Conservation (phyloP, 179 eudicot genomes). For the Beta macrorhiza region DNA sequence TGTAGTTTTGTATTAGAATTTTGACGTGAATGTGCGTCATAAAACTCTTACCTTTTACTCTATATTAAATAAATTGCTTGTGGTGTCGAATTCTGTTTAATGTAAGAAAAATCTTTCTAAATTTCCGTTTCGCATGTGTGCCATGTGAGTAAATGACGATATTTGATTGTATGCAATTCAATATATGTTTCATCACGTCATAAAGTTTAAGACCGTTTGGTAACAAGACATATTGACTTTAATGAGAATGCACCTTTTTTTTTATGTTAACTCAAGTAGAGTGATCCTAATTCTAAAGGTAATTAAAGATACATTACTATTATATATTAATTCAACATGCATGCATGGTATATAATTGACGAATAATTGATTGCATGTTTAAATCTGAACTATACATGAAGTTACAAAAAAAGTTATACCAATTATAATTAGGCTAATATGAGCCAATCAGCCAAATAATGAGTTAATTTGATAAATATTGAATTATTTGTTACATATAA, state of each 20-base stretch:
- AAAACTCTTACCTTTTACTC: neutral
- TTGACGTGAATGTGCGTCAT: neutral
- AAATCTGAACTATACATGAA: too few relatives aligned
- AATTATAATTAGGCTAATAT: too few relatives aligned
- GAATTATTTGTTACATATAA: too few relatives aligned
- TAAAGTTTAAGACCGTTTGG: slow-evolving; percentile 14
- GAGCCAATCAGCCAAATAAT: too few relatives aligned
- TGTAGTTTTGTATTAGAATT: neutral
- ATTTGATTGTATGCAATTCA: slow-evolving; percentile 16
- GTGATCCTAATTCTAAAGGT: too few relatives aligned
- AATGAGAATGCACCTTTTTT: neutral
- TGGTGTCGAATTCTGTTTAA: slow-evolving; percentile 6
- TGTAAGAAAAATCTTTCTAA: slow-evolving; percentile 11
- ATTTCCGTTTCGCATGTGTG: slow-evolving; percentile 13
- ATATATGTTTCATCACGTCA: slow-evolving; percentile 12
- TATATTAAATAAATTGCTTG: neutral
- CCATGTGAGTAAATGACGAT: slow-evolving; percentile 31
- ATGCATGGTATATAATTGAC: too few relatives aligned
- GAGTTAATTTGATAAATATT: too few relatives aligned
- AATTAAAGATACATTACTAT: too few relatives aligned
- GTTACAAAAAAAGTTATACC: too few relatives aligned
- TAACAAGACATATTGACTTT: slow-evolving; percentile 4
- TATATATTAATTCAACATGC: too few relatives aligned
- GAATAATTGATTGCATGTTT: too few relatives aligned
- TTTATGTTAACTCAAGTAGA: too few relatives aligned